phyloP scores from a whole-genome alignment of 108 stramenopile species.

The Discostella pseudostelligera region DNA sequence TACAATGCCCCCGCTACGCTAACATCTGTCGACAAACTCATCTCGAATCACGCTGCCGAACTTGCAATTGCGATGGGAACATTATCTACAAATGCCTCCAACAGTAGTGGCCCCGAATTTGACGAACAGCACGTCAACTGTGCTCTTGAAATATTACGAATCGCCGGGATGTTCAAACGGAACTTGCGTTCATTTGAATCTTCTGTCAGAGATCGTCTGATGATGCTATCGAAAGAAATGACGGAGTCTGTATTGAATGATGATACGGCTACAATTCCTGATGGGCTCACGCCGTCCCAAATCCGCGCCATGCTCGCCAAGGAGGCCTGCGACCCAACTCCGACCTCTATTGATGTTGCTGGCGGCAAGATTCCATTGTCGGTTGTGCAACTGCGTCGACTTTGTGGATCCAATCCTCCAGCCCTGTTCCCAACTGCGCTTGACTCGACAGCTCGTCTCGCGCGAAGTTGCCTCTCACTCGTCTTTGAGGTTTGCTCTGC shows the following conservation, averaged over 20 bases:
- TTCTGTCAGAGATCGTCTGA: conserved; percentile 58
- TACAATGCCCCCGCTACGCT: conserved; percentile 54
- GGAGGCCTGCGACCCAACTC: conserved; percentile 45
- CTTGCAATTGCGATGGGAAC: conserved; percentile 64
- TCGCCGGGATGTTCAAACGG: conserved; percentile 63
- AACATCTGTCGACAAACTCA: conserved; percentile 56
- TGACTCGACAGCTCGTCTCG: conserved; percentile 55
- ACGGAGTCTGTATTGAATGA: conserved; percentile 27
- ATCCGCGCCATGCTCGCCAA: conserved; percentile 73
- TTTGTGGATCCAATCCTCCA: conserved; percentile 19
- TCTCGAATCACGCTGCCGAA: conserved; percentile 68
- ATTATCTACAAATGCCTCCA: conserved; percentile 50
- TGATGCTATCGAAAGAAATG: conserved; percentile 50
- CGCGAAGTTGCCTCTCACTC: conserved; percentile 66
- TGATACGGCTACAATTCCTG: conserved; percentile 43
- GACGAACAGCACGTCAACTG: conserved; percentile 81
- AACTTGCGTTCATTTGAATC: conserved; percentile 55
- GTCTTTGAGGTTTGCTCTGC: conserved; percentile 84
- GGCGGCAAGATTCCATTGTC: conserved; percentile 37
- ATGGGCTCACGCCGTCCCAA: conserved; percentile 65
- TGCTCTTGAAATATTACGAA: conserved; percentile 71
- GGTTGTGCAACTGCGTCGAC: conserved; percentile 50
- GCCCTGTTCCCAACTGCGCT: conserved; percentile 56
- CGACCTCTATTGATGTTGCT: conserved; percentile 21
- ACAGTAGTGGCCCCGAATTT: conserved; percentile 41